Conservation (phyloP, 495 filamentous ascomycete species). For the Ramalina peruviana region DNA sequence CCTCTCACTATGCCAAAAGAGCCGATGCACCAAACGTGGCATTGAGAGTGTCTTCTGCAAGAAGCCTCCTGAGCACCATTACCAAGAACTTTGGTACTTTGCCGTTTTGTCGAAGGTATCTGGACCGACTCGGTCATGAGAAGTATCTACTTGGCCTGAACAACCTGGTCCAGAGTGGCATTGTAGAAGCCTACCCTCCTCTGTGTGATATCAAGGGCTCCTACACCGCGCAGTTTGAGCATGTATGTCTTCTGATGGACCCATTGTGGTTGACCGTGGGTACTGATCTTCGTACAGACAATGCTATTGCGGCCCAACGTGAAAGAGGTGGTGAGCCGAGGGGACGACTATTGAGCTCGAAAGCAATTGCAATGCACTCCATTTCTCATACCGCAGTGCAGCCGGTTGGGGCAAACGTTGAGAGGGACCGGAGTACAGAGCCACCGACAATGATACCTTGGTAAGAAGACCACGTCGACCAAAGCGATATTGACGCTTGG, state of each 20-base stretch:
- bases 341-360: constrained; percentile 31
- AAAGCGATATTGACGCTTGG: too few relatives aligned
- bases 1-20: constrained; percentile 39
- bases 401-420: too few relatives aligned
- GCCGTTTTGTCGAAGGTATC: constrained; percentile 47
- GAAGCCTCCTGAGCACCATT: constrained; percentile 43
- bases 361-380: too few relatives aligned
- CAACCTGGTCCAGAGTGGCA: constrained; percentile 35
- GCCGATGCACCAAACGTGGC: constrained; percentile 35
- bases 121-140: constrained; percentile 47
- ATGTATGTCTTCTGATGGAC: constrained; percentile 27
- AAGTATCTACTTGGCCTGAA: constrained; percentile 47
- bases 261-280: not conserved
- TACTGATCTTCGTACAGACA: constrained; percentile 22
- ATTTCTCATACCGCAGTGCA: too few relatives aligned
- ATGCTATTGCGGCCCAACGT: constrained; percentile 30
- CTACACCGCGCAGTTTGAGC: constrained; percentile 48
- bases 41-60: constrained; percentile 40
- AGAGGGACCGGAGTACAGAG: too few relatives aligned
- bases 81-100: constrained; percentile 51
- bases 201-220: constrained; percentile 41
- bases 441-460: too few relatives aligned
- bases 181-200: constrained; percentile 40
- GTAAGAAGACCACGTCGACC: too few relatives aligned
- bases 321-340: constrained; percentile 38